Conservation (phyloP, 441 rosid species). For the Breynia disticha region DNA sequence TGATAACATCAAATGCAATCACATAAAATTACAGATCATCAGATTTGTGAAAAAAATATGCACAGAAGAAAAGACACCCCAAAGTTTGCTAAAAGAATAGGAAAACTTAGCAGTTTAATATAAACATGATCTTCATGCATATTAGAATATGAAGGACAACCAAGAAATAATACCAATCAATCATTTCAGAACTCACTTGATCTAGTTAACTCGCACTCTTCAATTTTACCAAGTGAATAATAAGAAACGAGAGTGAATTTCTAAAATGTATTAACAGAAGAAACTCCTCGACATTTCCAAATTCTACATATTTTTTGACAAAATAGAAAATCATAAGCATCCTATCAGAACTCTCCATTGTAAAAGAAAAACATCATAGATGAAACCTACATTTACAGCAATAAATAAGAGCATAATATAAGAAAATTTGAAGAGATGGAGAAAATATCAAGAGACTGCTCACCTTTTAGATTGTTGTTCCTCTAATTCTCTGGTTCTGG, state of each 20-base stretch:
- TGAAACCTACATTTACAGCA: too few relatives aligned
- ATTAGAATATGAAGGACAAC: background rate
- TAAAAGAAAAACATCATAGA: too few relatives aligned
- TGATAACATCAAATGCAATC: constrained; percentile 8
- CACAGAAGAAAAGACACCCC: background rate
- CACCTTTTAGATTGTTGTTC: constrained; percentile 80
- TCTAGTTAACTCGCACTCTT: too few relatives aligned
- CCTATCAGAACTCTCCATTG: too few relatives aligned
- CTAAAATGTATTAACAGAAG: background rate
- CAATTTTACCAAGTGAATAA: too few relatives aligned
- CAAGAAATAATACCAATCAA: too few relatives aligned
- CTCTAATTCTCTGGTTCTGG: constrained; percentile 77
- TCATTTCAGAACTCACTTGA: too few relatives aligned
- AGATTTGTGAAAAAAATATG: constrained; percentile 5
- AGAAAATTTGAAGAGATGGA: too few relatives aligned
- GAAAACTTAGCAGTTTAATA: background rate
- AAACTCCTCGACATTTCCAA: background rate
- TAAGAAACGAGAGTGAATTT: too few relatives aligned
- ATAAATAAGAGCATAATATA: too few relatives aligned
- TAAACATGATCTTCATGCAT: background rate
- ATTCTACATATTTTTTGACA: too few relatives aligned
- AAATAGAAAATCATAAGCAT: too few relatives aligned
- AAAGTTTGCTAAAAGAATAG: background rate
- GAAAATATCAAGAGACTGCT: constrained; percentile 2
- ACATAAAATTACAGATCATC: constrained; percentile 9